Conservation (phyloP, 495 filamentous ascomycete genomes). For the Trichoderma gamsii region DNA sequence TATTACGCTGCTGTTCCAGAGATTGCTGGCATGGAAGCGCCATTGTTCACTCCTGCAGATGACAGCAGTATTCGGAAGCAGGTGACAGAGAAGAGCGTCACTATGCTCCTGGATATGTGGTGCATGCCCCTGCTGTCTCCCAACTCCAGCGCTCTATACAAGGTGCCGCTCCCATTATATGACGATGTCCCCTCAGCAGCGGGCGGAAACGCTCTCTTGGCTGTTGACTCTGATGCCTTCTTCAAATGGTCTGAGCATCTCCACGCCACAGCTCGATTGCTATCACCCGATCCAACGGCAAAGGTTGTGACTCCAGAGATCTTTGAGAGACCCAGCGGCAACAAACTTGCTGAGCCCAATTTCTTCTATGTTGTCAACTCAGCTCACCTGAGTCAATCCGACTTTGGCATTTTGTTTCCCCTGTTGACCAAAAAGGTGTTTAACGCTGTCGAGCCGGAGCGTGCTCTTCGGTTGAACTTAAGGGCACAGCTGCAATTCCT, state of each 20-base stretch:
- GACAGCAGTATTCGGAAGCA: constrained; percentile 49
- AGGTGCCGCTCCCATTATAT: constrained; percentile 62
- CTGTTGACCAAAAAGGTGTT: constrained; percentile 54
- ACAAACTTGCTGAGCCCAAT: constrained; percentile 34
- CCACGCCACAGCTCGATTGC: constrained; percentile 47
- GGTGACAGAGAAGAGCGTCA: constrained; percentile 53
- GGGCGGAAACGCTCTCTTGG: constrained; percentile 48
- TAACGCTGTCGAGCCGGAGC: constrained; percentile 54
- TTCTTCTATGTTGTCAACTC: constrained; percentile 58
- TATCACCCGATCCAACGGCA: constrained; percentile 45
- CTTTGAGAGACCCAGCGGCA: constrained; percentile 25
- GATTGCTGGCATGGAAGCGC: constrained; percentile 26
- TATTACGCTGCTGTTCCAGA: constrained; percentile 48
- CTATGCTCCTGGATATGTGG: constrained; percentile 70
- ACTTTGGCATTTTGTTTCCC: constrained; percentile 75
- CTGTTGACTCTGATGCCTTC: constrained; percentile 63
- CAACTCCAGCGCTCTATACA: constrained; percentile 50
- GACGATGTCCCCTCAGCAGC: constrained; percentile 31
- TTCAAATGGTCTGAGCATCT: constrained; percentile 65
- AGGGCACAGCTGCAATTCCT: constrained; percentile 58
- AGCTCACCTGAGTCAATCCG: constrained; percentile 67
- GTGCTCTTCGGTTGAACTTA: constrained; percentile 56
- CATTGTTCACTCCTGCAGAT: constrained; percentile 45
- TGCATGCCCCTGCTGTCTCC: constrained; percentile 56
- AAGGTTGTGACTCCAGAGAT: constrained; percentile 23